Conservation (phyloP, 805 yeast genomes). For the Starmera quercuum region DNA sequence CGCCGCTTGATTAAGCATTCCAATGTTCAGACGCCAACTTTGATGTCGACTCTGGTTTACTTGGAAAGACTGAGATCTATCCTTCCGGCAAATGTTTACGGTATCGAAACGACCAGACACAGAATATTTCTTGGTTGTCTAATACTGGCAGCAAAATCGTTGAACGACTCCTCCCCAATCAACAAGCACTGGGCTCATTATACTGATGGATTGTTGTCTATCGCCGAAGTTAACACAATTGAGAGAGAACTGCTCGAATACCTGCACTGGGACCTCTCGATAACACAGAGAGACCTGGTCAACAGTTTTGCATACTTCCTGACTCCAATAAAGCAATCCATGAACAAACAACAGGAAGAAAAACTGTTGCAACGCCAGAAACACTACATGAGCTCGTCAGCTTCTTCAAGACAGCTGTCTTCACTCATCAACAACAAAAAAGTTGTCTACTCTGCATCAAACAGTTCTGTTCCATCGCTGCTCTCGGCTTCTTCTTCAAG, state of each 20-base stretch:
- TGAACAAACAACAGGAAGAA: constrained; percentile 16
- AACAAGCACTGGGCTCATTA: constrained; percentile 95
- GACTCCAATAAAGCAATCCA: constrained; percentile 51
- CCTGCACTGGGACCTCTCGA: constrained; percentile 78
- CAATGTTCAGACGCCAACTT: constrained; percentile 89
- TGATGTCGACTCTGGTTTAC: constrained; percentile 88
- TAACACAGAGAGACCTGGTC: constrained; percentile 63
- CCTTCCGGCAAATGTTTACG: constrained; percentile 82
- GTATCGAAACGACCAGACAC: constrained; percentile 90
- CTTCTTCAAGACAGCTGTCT: constrained; percentile 7
- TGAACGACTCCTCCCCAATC: constrained; percentile 91
- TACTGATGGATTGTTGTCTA: constrained; percentile 74
- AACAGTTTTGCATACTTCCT: constrained; percentile 69
- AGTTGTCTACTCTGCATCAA: constrained; percentile 19
- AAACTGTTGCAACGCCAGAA: constrained; percentile 17
- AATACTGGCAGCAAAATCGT: constrained; percentile 83
- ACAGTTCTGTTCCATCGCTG: constrained; percentile 30
- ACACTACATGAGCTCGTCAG: constrained; percentile 12
- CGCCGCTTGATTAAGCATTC: constrained; percentile 66
- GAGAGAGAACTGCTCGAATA: constrained; percentile 81
- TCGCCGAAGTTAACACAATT: constrained; percentile 80
- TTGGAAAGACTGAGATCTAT: constrained; percentile 67
- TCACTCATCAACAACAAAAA: constrained; percentile 7
- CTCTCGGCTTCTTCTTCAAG: constrained; percentile 34
- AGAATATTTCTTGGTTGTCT: constrained; percentile 85